Base-by-base conservation (phyloP, 2,329 filamentous ascomycete genomes). In the Diplodia seriata region DNA sequence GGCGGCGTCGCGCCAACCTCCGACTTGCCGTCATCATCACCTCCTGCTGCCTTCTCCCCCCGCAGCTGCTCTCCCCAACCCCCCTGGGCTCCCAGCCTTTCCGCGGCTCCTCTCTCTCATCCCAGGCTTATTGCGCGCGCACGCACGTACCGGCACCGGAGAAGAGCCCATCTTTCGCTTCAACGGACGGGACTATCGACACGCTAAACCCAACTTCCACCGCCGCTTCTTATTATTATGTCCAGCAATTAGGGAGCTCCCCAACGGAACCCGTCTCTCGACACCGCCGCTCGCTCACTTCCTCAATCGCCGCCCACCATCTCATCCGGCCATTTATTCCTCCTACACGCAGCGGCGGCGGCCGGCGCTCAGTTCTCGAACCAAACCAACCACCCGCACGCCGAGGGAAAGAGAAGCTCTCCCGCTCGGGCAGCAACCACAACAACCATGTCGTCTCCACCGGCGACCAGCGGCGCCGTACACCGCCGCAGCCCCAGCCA, bases 1-100 rank as follows among this genome's bases (percentile, higher is more conserved):
- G 59, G 47, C 56, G 11, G 18, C 53, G 31, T 15, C 23, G 38
- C 59, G 43, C 59, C 59, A 51, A 63, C 59, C 47, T 63, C 57
- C 57, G n/a, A 38, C 54, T 15, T 55, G 29, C 31, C 47, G 47
- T 33, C 43, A 26, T 50, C 53, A 67, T 47, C 40, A 59, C 43
- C 54, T 51, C 14, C 43, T 12, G 50, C 50, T 33, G 31, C 31
- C 31, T 9, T 33, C 23, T 15, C 59, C 15, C 36, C 31, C 56
- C 23, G 40, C 23, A 33, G 57, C 38, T 33, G 36, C 23, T 38
- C 43, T 18, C 31, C 43, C 43, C 43, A 47, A 20, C 43, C 18
- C 43, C 43, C 18, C 2, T 11, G 43, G 43, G 43, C 18, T 11
- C 7, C 43, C 43, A 20, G 18, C n/a, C 43, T 47, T 47, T 15